Evolutionary conservation across 2,329 filamentous ascomycete species (phyloP).

Genomic region (Monilinia fructicola): DNA sequence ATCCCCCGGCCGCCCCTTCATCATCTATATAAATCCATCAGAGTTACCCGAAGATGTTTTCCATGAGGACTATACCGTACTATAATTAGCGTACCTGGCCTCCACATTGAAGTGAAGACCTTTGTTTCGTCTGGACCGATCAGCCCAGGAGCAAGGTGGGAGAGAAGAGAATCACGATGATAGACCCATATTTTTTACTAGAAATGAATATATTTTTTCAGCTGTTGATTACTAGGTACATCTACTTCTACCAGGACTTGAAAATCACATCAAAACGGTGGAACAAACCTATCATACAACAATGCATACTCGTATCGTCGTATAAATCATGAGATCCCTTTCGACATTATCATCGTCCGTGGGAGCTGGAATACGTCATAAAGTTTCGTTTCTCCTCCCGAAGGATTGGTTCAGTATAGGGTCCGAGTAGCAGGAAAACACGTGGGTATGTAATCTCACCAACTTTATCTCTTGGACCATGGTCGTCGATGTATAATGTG

Average conservation of each 20-base stretch:
- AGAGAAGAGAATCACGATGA: neutral
- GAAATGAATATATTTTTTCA: neutral
- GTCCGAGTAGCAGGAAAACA: neutral
- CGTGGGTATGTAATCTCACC: neutral
- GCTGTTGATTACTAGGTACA: neutral
- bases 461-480: too few relatives aligned
- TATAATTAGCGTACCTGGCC: neutral
- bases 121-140: neutral
- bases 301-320: neutral
- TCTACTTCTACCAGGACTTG: neutral
- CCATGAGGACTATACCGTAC: too few relatives aligned
- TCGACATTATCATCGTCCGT: neutral
- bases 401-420: neutral
- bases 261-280: neutral
- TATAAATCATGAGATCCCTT: neutral
- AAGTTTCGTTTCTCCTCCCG: neutral
- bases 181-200: neutral
- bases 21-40: neutral
- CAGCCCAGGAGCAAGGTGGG: neutral
- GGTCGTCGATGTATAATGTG: neutral
- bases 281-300: neutral
- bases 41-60: neutral
- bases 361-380: constrained; percentile 3
- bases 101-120: too few relatives aligned
- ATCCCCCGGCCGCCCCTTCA: neutral